phyloP scores from a whole-genome alignment of 2,329 filamentous ascomycete genomes.

The Aspergillus niger region DNA sequence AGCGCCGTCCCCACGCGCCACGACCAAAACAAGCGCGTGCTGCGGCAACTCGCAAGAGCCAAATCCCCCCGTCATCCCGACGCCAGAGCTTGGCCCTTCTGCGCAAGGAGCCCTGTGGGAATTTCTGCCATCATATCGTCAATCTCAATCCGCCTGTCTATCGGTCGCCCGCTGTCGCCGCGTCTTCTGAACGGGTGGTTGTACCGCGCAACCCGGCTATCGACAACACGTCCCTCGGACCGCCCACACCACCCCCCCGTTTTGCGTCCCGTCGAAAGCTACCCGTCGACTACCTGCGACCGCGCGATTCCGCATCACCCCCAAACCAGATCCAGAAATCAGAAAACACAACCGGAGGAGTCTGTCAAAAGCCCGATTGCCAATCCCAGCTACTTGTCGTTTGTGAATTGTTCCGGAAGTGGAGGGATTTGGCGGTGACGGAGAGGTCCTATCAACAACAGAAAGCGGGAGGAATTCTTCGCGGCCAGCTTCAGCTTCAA shows the following conservation, averaged over 20 bases:
- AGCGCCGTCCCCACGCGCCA: constrained; percentile 41
- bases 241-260: constrained; percentile 2
- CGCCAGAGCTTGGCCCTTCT: constrained; percentile 18
- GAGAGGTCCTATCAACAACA: not conserved
- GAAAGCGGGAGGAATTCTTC: not conserved
- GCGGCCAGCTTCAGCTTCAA: not conserved
- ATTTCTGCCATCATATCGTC: constrained; percentile 5
- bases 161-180: constrained; percentile 17
- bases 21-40: constrained; percentile 46
- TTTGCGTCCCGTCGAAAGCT: constrained; percentile 3
- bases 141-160: not conserved
- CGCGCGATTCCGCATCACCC: constrained; percentile 1
- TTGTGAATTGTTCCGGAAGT: not conserved
- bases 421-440: not conserved
- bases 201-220: constrained; percentile 16
- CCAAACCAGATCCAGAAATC: not conserved
- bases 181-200: constrained; percentile 4
- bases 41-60: constrained; percentile 24
- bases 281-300: constrained; percentile 10
- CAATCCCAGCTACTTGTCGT: not conserved
- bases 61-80: constrained; percentile 23
- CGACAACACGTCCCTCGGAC: constrained; percentile 5
- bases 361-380: not conserved
- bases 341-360: not conserved
- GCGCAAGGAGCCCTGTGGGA: constrained; percentile 21